Percentiles rank a stretch among this genome's conserved stretches.
Conservation (phyloP, 352 stramenopile species). For the Phytophthora citrophthora region DNA sequence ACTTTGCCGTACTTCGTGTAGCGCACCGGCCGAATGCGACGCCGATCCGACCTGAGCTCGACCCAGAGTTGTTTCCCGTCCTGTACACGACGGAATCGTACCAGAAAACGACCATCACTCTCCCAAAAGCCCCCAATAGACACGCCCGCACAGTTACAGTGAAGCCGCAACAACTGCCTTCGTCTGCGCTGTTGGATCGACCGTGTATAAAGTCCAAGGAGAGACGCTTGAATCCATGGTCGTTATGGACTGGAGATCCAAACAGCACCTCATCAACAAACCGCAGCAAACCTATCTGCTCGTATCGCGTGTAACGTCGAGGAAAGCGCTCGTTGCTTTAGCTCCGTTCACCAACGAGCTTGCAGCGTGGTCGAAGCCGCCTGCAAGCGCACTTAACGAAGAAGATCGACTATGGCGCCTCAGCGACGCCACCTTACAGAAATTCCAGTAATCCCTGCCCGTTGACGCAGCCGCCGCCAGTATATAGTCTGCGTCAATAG, state of each 20-base stretch:
- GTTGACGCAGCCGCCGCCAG: too few species aligned
- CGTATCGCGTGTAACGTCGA: neutral
- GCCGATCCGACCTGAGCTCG: neutral
- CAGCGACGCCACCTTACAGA: too few species aligned
- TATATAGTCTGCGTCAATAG: too few species aligned
- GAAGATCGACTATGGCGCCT: too few species aligned
- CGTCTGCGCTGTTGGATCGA: slow-evolving; percentile 3
- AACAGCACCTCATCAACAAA: neutral
- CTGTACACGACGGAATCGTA: neutral
- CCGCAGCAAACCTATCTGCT: neutral
- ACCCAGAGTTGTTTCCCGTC: neutral
- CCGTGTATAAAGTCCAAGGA: neutral
- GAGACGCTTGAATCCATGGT: neutral
- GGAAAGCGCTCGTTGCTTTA: neutral
- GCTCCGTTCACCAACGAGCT: neutral
- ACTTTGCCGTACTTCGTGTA: slow-evolving; percentile 2
- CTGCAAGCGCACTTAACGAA: too few species aligned
- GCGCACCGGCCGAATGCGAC: neutral
- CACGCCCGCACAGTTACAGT: neutral
- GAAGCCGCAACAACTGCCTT: neutral
- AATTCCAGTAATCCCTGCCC: too few species aligned
- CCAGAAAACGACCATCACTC: neutral
- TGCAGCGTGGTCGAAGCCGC: neutral
- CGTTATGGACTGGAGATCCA: slow-evolving; percentile 1
- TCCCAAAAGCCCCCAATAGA: neutral